Base-by-base conservation (phyloP, 1,284 basidiomycete genomes). In the Butyriboletus appendiculatus region DNA sequence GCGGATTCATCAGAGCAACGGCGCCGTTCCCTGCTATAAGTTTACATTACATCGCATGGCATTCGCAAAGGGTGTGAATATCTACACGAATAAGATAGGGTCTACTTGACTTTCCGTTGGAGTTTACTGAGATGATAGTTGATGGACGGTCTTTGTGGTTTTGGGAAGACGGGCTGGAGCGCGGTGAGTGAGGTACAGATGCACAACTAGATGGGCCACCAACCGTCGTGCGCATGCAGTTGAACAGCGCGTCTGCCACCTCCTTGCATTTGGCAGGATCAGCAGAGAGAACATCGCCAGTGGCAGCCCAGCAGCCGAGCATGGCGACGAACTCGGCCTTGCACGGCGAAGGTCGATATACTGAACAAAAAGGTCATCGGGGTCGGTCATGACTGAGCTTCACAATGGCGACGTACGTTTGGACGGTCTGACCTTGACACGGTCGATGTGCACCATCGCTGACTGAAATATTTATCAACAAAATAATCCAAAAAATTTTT, bases 271-370 rank as follows among this genome's bases (percentile, higher is more conserved):
- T 64, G 48, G 49, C 34, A 16, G 74, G 62, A 2, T 77, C 76
- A 11, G 77, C 75, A 22, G 84, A 86, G 62, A 81, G 79, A 32
- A 90, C 59, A 70, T 97, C 94, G 32, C 79, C 77, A 4, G 84
- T 81, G 16, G 89, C 86, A n/a, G 94, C 92, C 92, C 93, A 96
- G 74, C 95, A 98, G 44, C 87, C 85, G 37, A 98, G 82, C 86
- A 98, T 91, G 48, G 85, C 75, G 12, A 87, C 80, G 54, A 97
- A 80, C 71, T 95, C 88, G 26, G 83, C 74, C 15, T 68, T 70
- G 64, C 66, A 68, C 10, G 66, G 66, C 0, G 64, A 62, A 0
- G 58, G 59, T 24, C 64, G 57, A 14, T n/a, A 56, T 16, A 67
- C 69, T 67, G 50, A 3, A 10, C 32, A 33, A 14, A 33, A 3